Base-by-base conservation (phyloP, 108 stramenopile genomes). In the Cyclotella sp. region DNA sequence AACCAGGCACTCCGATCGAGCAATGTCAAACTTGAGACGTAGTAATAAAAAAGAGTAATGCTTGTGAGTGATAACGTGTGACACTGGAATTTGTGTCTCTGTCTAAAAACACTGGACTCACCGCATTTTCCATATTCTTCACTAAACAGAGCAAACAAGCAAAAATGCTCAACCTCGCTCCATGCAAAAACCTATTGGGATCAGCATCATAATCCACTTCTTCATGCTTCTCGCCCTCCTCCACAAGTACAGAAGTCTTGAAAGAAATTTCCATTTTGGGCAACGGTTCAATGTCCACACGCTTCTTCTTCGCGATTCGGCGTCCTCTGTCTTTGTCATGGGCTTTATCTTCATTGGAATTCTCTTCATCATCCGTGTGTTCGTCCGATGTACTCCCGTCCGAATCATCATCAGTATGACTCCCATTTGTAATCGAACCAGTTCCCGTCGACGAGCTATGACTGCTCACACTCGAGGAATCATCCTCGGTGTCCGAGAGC, bases 41-140 rank as follows among this genome's bases (percentile, higher is more conserved):
- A 28, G 54, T 41, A 51, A 58, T 39, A 57, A 34, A 75, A 77
- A 27, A 11, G 51, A 40, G 68, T 13, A 16, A 54, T 14, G 21
- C 14, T 39, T 6, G 54, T 14, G 41, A 26, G 40, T n/a, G 3
- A 13, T 3, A 29, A 6, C 14, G 1, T 26, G 29, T 58, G 39
- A 63, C n/a, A 27, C 6, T 41, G 0, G 16, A 39, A 0, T 40
- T 16, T 22, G 54, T 30, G 68, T 45, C 13, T 49, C 18, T n/a
- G 16, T 44, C 10, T 16, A 11, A 29, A 46, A 24, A 49, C 12
- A 57, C 28, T 29, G 18, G 12, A 80, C 81, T 84, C 75, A 89
- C 88, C 40, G 89, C 86, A 81, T 91, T 94, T 52, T 94, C 93
- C 62, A 90, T 88, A 67, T 88, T 89, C 78, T 94, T 94, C 41